These are phyloP conservation scores for Pseudonitzschia multiseries DNA, from an alignment of 108 stramenopile genomes.

Conservation along the genomic window DNA sequence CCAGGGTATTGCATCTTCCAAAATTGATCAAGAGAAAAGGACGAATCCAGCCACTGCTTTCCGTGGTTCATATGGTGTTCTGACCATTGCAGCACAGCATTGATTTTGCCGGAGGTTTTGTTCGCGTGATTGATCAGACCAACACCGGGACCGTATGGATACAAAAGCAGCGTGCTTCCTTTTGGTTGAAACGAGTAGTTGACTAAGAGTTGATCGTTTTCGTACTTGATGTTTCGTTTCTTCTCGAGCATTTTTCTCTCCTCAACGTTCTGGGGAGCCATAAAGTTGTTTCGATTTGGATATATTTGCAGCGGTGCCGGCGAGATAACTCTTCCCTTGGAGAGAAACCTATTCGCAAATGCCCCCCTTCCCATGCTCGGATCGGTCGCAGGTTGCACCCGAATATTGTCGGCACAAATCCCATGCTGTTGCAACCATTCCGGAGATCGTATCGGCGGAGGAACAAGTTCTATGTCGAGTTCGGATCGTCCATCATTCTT, in stretches of 20 bases:
- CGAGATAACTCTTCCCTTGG: constrained; percentile 30
- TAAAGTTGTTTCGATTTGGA: constrained; percentile 8
- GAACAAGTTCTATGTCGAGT: constrained; percentile 3
- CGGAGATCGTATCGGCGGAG: not conserved
- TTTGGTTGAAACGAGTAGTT: constrained; percentile 57
- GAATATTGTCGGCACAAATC: constrained; percentile 47
- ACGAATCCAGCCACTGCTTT: constrained; percentile 46
- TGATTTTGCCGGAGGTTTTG: constrained; percentile 43
- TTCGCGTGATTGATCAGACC: constrained; percentile 58
- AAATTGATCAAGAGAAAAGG: constrained; percentile 44
- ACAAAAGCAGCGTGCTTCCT: constrained; percentile 43
- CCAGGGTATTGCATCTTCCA: constrained; percentile 30
- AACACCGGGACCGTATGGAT: constrained; percentile 44
- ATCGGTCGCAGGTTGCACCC: constrained; percentile 23
- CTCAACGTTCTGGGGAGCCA: not conserved
- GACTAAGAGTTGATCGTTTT: constrained; percentile 43
- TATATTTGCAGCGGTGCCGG: constrained; percentile 43
- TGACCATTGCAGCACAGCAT: constrained; percentile 77
- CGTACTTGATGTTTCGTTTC: not conserved
- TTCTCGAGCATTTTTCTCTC: not conserved
- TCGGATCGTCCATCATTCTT: constrained; percentile 13
- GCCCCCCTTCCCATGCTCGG: constrained; percentile 44
- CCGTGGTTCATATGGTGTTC: constrained; percentile 47
- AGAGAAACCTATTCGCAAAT: constrained; percentile 32
- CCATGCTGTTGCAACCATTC: constrained; percentile 54